phyloP scores from a whole-genome alignment of 2,329 filamentous ascomycete genomes.

The Aspergillus texensis region DNA sequence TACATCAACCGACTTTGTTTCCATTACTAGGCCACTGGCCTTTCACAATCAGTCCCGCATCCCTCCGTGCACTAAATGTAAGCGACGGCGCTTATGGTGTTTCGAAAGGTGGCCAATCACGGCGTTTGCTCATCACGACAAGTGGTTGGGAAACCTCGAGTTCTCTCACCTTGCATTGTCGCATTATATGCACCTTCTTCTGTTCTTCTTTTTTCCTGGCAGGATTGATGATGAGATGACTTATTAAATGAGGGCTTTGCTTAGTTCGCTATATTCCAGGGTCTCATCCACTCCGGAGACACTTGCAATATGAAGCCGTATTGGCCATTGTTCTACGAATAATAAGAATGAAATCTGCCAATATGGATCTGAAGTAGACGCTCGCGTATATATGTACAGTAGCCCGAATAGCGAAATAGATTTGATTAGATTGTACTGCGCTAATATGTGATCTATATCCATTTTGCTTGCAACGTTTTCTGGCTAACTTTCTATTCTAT shows the following conservation, averaged over 20 bases:
- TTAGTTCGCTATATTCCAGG: not conserved
- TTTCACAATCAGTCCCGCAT: slow-evolving; percentile 7
- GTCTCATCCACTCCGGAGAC: not conserved
- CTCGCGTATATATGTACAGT: slow-evolving; percentile 7
- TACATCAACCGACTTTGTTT: slow-evolving; percentile 11
- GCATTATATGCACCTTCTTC: slow-evolving; percentile 6
- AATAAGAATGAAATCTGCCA: slow-evolving; percentile 11
- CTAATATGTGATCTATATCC: too few relatives aligned
- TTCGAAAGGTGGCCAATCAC: slow-evolving; percentile 21
- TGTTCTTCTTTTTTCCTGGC: slow-evolving; percentile 16
- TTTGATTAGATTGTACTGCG: too few relatives aligned
- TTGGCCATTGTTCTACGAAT: slow-evolving; percentile 1
- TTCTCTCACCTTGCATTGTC: slow-evolving; percentile 9
- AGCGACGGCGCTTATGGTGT: slow-evolving; percentile 39
- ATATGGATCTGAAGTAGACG: slow-evolving; percentile 10
- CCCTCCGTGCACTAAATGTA: slow-evolving; percentile 24
- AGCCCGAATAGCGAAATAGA: too few relatives aligned
- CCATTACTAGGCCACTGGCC: not conserved
- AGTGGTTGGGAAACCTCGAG: slow-evolving; percentile 3
- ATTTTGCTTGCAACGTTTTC: too few relatives aligned
- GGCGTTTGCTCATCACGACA: slow-evolving; percentile 24
- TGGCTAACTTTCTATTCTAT: too few relatives aligned
- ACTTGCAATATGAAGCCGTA: not conserved
- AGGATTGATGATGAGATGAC: slow-evolving; percentile 35
- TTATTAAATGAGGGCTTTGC: slow-evolving; percentile 15